Evolutionary conservation across 108 stramenopile species (phyloP), one percentile per base, ranked within the genome.

Genomic region (Epithemia pelagica): DNA sequence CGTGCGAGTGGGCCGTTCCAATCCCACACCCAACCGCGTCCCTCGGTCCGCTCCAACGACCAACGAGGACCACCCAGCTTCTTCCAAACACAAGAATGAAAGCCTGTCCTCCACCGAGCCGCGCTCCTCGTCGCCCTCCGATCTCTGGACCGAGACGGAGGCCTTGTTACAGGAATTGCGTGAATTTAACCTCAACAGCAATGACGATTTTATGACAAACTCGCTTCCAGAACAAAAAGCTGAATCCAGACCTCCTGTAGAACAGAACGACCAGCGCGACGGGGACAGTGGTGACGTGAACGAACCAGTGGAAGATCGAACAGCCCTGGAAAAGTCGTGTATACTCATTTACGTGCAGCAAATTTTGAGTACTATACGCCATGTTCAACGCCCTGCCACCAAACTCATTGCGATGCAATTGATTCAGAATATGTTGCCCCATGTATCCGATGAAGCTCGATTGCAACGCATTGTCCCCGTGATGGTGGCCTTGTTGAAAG

Each of bases 381-480:
- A 97, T 79, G 91, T 94, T 7, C 91, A 92, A 69, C 83, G 86
- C 24, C 85, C 96, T 21, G 78, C 90, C 2, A 85, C 94, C 15
- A 94, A 92, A 60, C 64, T 96, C 28, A 88, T 97, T 0, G 90
- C 90, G 25, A 77, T 99, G 64, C 88, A 90, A 71, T 73, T 96
- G 22, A 75, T 99, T 62, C 68, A 79, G 20, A 83, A 91, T n/a
- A 69, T 97, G 18, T 85, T 86, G 5, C 51, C 67, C 22, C 86
- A 78, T 67, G 24, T 25, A 19, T 75, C 81, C 26, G 96, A 97
- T 68, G 95, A 96, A 64, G 82, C 91, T 10, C 68, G 95, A 61
- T 81, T 99, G 25, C 95, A 99, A 68, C 76, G 96, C 54, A 90
- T 99, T 51, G 82, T 97, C 21, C 98, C 98, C 32, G 83, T 86